Base-by-base conservation (phyloP, 805 yeast species). In the Millerozyma acaciae region DNA sequence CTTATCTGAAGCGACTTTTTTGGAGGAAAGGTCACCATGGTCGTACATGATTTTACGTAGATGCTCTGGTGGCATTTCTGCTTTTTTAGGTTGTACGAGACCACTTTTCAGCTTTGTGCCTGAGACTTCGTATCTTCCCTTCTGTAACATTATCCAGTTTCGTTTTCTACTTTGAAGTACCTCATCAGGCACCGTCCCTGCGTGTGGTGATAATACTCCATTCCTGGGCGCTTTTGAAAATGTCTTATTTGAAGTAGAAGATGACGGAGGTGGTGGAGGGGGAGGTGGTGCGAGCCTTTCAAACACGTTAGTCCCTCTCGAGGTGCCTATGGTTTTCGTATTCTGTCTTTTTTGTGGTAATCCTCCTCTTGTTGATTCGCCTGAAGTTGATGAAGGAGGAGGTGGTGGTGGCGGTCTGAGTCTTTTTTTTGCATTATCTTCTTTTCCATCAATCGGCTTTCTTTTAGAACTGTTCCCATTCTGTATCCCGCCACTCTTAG, bases 41-140 rank as follows among this genome's bases (percentile, higher is more conserved):
- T 80, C 86, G 32, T 73, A 71, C 51, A 90, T 76, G 38, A 88
- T 84, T 53, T 85, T 86, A 27, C 98, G 70, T 16, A 90, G 61
- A 60, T 89, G 97, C 49, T 89, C 96, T 0, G 95, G 94, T 1
- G 97, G 96, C 88, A 89, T 82, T 43, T 85, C 88, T 1, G 78
- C 71, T 50, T 84, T 84, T 8, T 70, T 71, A 0, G 83, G 70
- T 30, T 73, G 77, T 8, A 78, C 76, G 27, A 64, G 61, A 9
- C 80, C 70, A 21, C 75, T 15, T 23, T 23, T 23, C 65, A 37
- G 54, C 47, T 37, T 50, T 45, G 32, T 24, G 8, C 7, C n/a
- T 13, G 37, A 16, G 36, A 30, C 45, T 25, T 33, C 26, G 51
- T 70, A 81, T 38, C 84, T 60, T 26, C 52, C 55, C 49, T 81